Percentiles rank a stretch among this genome's conserved stretches.
Conservation (phyloP, 2,329 filamentous ascomycete species). For the Penicillium sp. region DNA sequence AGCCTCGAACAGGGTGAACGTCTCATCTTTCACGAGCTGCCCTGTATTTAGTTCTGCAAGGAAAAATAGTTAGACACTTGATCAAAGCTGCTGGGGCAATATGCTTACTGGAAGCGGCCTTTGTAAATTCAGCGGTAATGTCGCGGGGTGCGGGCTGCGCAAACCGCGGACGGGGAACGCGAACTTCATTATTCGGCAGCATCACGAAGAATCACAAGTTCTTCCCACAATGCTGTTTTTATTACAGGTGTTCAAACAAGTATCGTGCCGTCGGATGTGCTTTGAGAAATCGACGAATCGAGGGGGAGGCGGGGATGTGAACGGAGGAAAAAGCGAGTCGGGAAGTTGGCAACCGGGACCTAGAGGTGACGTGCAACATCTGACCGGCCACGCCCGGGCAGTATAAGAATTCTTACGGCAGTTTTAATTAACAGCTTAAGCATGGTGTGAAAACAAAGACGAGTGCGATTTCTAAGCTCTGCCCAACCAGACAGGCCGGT, state of each 20-base stretch:
- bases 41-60: conserved; percentile 69
- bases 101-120: conserved; percentile 50
- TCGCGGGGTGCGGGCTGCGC: conserved; percentile 46
- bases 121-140: conserved; percentile 56
- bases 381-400: conserved; percentile 5
- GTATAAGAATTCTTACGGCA: conserved; percentile 7
- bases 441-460: conserved; percentile 18
- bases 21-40: conserved; percentile 87
- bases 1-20: conserved; percentile 90
- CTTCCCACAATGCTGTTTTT: conserved; percentile 28
- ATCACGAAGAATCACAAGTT: conserved; percentile 24
- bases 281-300: conserved; percentile 13
- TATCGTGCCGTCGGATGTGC: conserved; percentile 5
- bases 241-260: conserved; percentile 7
- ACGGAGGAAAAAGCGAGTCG: conserved; percentile 25
- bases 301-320: conserved; percentile 16
- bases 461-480: conserved; percentile 27
- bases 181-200: conserved; percentile 36
- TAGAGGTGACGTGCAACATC: conserved; percentile 23
- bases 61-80: conserved; percentile 4
- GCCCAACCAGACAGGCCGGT: conserved; percentile 33
- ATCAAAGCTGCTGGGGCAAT: background rate
- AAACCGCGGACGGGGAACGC: conserved; percentile 31
- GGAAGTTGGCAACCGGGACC: conserved; percentile 12
- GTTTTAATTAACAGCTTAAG: conserved; percentile 4